A percentile compares a stretch with the other conserved stretches of the same genome.
Evolutionary conservation across 192 early-diverging fungal genomes (phyloP).

Genomic region (Coemansia sp.): DNA sequence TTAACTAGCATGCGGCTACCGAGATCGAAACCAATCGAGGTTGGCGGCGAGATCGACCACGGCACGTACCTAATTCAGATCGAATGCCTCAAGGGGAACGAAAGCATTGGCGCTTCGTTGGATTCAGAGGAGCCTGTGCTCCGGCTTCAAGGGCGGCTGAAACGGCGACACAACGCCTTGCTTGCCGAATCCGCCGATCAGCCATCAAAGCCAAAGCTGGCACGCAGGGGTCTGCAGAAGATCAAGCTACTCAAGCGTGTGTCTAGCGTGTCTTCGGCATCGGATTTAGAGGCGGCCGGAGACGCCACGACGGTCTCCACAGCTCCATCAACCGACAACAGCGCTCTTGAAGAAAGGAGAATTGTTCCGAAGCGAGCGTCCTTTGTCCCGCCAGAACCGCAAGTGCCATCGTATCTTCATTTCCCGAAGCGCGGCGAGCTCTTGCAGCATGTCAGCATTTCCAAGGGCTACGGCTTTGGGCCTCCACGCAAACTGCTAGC

Average conservation of each 20-base stretch:
- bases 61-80: constrained; percentile 49
- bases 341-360: background rate
- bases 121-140: constrained; percentile 2
- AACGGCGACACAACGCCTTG: constrained; percentile 28
- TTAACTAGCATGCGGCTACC: constrained; percentile 27
- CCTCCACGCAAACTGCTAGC: constrained; percentile 38
- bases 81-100: constrained; percentile 22
- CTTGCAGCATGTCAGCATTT: constrained; percentile 47
- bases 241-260: constrained; percentile 15
- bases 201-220: background rate
- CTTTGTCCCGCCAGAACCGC: constrained; percentile 35
- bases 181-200: constrained; percentile 1
- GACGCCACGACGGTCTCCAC: background rate
- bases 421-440: constrained; percentile 53
- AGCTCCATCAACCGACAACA: background rate
- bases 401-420: constrained; percentile 29
- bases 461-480: constrained; percentile 42
- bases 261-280: constrained; percentile 9
- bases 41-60: constrained; percentile 36
- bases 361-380: constrained; percentile 11
- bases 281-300: background rate
- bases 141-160: constrained; percentile 26
- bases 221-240: background rate
- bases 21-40: constrained; percentile 23
- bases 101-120: background rate